These are phyloP conservation scores for Fusarium phyllophilum DNA, from an alignment of 2,329 filamentous ascomycete genomes.

Conservation along the genomic window DNA sequence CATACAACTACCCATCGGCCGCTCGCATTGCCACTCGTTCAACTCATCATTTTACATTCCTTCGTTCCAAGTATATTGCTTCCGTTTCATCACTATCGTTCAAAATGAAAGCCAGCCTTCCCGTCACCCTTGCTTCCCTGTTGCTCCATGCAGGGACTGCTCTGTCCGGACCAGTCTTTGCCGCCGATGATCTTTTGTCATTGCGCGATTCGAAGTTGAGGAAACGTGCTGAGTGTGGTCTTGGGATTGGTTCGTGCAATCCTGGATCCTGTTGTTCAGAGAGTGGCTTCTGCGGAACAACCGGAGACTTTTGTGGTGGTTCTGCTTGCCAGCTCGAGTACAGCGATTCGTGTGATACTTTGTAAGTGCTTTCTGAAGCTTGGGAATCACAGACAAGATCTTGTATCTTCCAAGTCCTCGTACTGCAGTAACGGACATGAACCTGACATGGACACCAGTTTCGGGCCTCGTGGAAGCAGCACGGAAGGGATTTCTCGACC, in stretches of 20 bases:
- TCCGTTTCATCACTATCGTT: background rate
- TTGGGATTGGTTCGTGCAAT: slow-evolving; percentile 49
- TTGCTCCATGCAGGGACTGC: slow-evolving; percentile 29
- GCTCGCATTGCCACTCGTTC: slow-evolving; percentile 27
- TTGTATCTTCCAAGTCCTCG: background rate
- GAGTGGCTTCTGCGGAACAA: slow-evolving; percentile 51
- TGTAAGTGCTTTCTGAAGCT: slow-evolving; percentile 46
- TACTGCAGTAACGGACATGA: background rate
- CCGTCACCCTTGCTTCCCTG: slow-evolving; percentile 26
- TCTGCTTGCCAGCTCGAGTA: slow-evolving; percentile 53
- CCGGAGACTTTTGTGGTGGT: slow-evolving; percentile 49
- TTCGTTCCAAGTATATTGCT: background rate
- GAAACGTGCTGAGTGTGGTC: slow-evolving; percentile 47
- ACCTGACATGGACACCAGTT: slow-evolving; percentile 40
- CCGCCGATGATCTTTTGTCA: slow-evolving; percentile 22
- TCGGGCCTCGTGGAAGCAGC: slow-evolving; percentile 46
- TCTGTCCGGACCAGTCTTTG: slow-evolving; percentile 33
- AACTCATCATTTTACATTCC: background rate
- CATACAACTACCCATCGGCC: slow-evolving; percentile 7
- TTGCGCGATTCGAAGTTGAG: slow-evolving; percentile 24
- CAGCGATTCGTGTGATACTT: slow-evolving; percentile 54
- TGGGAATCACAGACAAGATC: background rate
- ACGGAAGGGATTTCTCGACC: slow-evolving; percentile 48
- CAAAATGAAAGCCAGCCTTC: slow-evolving; percentile 33
- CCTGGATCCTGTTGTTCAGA: slow-evolving; percentile 51